Evolutionary conservation across 2,329 filamentous ascomycete species (phyloP).

Genomic region (Lachnellula cervina): DNA sequence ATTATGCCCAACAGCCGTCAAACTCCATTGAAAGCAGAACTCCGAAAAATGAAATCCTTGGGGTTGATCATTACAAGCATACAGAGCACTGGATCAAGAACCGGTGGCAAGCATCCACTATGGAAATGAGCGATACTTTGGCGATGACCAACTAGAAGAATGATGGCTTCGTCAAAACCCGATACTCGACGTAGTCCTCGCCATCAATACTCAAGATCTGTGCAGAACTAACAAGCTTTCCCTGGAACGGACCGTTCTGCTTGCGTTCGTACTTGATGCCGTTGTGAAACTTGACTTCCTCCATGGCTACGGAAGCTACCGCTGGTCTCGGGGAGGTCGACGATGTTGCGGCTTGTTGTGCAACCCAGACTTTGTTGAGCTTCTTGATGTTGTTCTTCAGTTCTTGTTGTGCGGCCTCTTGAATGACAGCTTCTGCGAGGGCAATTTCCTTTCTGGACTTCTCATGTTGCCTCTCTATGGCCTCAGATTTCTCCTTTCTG

Average conservation of each 20-base stretch:
- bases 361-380: conserved; percentile 29
- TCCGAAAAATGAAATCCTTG: too few species aligned
- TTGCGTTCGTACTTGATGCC: conserved; percentile 61
- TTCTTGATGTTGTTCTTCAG: conserved; percentile 30
- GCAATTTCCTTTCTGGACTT: conserved; percentile 28
- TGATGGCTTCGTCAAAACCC: conserved; percentile 57
- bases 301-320: conserved; percentile 36
- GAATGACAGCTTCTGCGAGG: conserved; percentile 22
- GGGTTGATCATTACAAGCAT: too few species aligned
- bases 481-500: conserved; percentile 24
- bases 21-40: too few species aligned
- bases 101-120: too few species aligned
- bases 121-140: too few species aligned
- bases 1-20: too few species aligned
- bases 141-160: conserved; percentile 37
- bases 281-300: conserved; percentile 50
- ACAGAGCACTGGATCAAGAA: too few species aligned
- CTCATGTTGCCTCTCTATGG: conserved; percentile 23
- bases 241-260: conserved; percentile 53
- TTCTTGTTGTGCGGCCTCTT: conserved; percentile 24
- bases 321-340: conserved; percentile 8
- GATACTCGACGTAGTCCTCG: conserved; percentile 63
- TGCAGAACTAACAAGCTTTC: conserved; percentile 58
- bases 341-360: conserved; percentile 19
- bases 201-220: conserved; percentile 60